Percentiles rank a stretch among this genome's conserved stretches.
Evolutionary conservation across 169 alveolate species (phyloP).

Genomic region (Eimeria maxima): DNA sequence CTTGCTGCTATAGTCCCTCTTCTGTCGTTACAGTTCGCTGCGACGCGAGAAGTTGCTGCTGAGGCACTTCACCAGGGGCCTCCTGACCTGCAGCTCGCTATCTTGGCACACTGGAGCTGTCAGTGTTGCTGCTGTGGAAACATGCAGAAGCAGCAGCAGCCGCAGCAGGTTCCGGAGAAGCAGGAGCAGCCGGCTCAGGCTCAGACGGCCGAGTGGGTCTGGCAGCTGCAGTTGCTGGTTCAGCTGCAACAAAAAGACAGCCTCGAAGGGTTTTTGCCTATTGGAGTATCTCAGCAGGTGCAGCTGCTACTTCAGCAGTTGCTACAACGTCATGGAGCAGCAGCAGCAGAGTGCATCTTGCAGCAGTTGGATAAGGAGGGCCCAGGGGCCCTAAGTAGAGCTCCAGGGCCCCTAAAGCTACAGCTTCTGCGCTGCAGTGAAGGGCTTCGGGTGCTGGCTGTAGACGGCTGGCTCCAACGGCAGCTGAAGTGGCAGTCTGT

Average conservation of each 20-base stretch:
- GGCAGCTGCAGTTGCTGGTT: conserved; percentile 40
- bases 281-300: conserved; percentile 49
- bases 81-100: conserved; percentile 48
- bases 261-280: neutral
- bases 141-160: conserved; percentile 45
- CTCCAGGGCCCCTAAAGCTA: conserved; percentile 62
- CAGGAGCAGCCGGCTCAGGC: conserved; percentile 5
- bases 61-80: conserved; percentile 54
- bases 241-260: conserved; percentile 22
- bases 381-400: conserved; percentile 18
- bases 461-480: conserved; percentile 28
- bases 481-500: conserved; percentile 30
- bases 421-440: conserved; percentile 53
- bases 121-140: conserved; percentile 24
- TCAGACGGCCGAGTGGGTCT: conserved; percentile 23
- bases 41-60: conserved; percentile 3
- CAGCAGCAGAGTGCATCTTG: conserved; percentile 17
- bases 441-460: conserved; percentile 25
- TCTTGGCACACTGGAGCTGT: conserved; percentile 30
- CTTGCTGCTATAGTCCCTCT: conserved; percentile 37
- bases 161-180: neutral
- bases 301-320: conserved; percentile 53
- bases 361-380: neutral
- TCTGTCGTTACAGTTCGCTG: conserved; percentile 4
- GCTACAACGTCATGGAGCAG: conserved; percentile 16